Evolutionary conservation across 2,329 filamentous ascomycete genomes (phyloP), one percentile per base, ranked within the genome.

Genomic region (Penicillium aurantiogriseum): DNA sequence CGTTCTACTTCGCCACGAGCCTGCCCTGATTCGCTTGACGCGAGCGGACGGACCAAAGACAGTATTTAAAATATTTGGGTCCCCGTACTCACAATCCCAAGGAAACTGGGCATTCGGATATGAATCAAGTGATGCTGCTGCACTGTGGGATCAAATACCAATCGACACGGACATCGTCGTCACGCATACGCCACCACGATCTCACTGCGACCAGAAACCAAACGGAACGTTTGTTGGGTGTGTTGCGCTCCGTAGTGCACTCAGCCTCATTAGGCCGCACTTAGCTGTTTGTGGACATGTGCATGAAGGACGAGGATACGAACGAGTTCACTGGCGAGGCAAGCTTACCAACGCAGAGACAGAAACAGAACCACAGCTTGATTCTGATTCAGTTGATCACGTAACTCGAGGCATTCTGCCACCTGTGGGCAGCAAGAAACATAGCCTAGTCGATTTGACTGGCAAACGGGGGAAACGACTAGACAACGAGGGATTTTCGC

Each of bases 231-330:
- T 64, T n/a, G 73, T 77, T 57, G 83, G 84, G 38, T 86, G 83
- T 66, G 68, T 75, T 56, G 74, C 69, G 15, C 76, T 86, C 48
- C 69, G 73, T 35, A 66, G 74, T 56, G 71, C 74, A 2, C 61
- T 86, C 51, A 74, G 74, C 67, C 71, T 72, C 35, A 74, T 83
- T 29, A 75, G 79, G 52, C 84, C 84, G 27, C 68, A 72, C 61
- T 69, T 86, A 58, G 77, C 77, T 60, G 72, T 86, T 53, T 86
- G 80, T 66, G 84, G 84, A n/a, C 83, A 86, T 73, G 80, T 84
- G 38, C 83, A 86, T 71, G 79, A 82, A 65, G 80, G 77, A 42
- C 73, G 83, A 67, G 83, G 83, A 31, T 82, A 78, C 48, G 76
- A 82, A 64, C 73, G 80, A 31, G 74, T 85, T 29, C 69, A 69